Evolutionary conservation across 2,329 filamentous ascomycete species (phyloP), one percentile per base, ranked within the genome.

Genomic region (Myriosclerotinia scirpicola): DNA sequence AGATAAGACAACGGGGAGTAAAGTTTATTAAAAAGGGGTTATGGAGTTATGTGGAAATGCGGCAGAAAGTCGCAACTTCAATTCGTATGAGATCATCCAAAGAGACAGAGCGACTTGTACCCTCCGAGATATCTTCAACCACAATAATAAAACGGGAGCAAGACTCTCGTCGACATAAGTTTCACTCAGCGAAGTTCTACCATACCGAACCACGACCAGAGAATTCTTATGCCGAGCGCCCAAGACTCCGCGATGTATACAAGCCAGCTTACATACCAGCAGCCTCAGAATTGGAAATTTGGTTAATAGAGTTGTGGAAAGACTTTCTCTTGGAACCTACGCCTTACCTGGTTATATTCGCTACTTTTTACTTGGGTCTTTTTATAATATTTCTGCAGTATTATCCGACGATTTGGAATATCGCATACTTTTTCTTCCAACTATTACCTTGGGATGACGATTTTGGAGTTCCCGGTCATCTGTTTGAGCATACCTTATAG

Each of bases 401-500:
- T 66, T 70, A 70, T 54, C 60, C 38, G 15, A 30, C 67, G 11
- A 55, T 68, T 42, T 71, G 70, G 70, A 63, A 62, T 55, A 34
- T 71, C 65, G 22, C 65, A 7, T 72, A 67, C 44, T 71, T 73
- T 44, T 38, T 73, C 17, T 46, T 67, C 44, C 62, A 55, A 55
- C 70, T 74, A 40, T 42, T 73, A 46, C 73, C 73, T 54, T 74
- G 70, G 71, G 70, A 75, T 65, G 69, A 72, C 22, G 71, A 71
- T 38, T 54, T 67, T 46, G 65, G 60, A 48, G 26, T 48, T n/a
- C 55, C 44, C 7, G 55, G 46, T 30, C 20, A 46, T 56, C 34
- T 20, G 26, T 40, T 58, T 65, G 62, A 66, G 48, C 46, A 42
- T 64, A 66, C 53, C 40, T 58, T 58, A 11, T 20, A 34, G 46